A percentile compares a stretch with the other conserved stretches of the same genome.
Conservation (phyloP, 192 early-diverging fungal genomes). For the Podila verticillata region DNA sequence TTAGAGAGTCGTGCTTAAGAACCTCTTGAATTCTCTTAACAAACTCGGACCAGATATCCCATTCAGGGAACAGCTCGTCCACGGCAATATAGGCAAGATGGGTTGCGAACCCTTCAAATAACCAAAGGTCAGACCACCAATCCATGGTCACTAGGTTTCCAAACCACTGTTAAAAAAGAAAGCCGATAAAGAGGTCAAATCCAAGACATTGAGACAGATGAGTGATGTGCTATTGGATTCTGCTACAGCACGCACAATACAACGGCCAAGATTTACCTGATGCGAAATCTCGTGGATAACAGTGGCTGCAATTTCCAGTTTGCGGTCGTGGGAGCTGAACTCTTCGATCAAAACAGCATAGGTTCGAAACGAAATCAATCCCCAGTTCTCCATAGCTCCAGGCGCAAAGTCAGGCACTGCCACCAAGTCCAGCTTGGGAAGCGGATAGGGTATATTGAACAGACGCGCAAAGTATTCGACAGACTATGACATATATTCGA, state of each 20-base stretch:
- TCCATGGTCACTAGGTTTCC: constrained; percentile 58
- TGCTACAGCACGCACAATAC: not conserved
- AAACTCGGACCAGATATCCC: constrained; percentile 82
- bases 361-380: constrained; percentile 49
- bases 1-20: constrained; percentile 77
- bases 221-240: not conserved
- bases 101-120: constrained; percentile 60
- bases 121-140: constrained; percentile 61
- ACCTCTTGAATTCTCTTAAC: constrained; percentile 74
- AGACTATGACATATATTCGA: constrained; percentile 3
- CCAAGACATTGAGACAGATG: not conserved
- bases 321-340: constrained; percentile 34
- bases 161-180: constrained; percentile 46
- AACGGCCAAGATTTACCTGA: constrained; percentile 12
- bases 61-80: constrained; percentile 81
- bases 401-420: constrained; percentile 70
- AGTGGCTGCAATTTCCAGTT: constrained; percentile 49
- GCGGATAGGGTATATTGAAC: constrained; percentile 58
- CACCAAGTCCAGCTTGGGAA: constrained; percentile 66
- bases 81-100: constrained; percentile 67
- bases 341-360: constrained; percentile 48
- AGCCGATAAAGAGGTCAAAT: too few species aligned
- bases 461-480: constrained; percentile 50
- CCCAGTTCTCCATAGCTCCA: constrained; percentile 74
- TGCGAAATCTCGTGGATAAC: constrained; percentile 53